Conservation (phyloP, 495 filamentous ascomycete genomes). For the Hypoxylon cercidicola region DNA sequence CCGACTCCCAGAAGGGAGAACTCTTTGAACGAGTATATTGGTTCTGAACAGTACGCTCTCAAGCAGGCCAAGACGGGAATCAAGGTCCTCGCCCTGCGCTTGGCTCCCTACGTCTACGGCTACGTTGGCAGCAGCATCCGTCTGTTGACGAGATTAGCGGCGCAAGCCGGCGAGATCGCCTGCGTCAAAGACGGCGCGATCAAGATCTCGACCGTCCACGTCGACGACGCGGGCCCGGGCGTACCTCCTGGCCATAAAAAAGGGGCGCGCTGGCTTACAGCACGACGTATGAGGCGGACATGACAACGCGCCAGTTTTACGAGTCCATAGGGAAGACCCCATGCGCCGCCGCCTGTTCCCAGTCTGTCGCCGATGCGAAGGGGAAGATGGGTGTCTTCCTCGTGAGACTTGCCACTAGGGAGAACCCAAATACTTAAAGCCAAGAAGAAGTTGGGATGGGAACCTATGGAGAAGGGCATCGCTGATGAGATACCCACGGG, state of each 20-base stretch:
- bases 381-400: conserved; percentile 37
- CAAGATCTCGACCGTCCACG: conserved; percentile 46
- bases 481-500: conserved; percentile 41
- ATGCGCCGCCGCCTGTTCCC: conserved; percentile 29
- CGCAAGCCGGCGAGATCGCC: conserved; percentile 29
- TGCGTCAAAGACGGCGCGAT: conserved; percentile 35
- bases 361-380: conserved; percentile 34
- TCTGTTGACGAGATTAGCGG: conserved; percentile 33
- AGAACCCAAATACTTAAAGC: conserved; percentile 49
- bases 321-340: conserved; percentile 41
- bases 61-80: conserved; percentile 42
- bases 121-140: conserved; percentile 49
- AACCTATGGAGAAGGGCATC: conserved; percentile 32
- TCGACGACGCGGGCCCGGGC: conserved; percentile 53
- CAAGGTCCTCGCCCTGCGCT: conserved; percentile 41
- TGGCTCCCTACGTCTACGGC: conserved; percentile 54
- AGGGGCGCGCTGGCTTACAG: conserved; percentile 47
- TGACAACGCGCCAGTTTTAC: conserved; percentile 43
- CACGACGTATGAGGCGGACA: conserved; percentile 32
- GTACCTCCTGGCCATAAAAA: conserved; percentile 46
- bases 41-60: conserved; percentile 38
- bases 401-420: conserved; percentile 37
- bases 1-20: conserved; percentile 29
- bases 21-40: conserved; percentile 40
- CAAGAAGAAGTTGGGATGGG: conserved; percentile 47